Evolutionary conservation across 768 basidiomycete genomes (phyloP).

Genomic region (Hygrocybe coccinea): DNA sequence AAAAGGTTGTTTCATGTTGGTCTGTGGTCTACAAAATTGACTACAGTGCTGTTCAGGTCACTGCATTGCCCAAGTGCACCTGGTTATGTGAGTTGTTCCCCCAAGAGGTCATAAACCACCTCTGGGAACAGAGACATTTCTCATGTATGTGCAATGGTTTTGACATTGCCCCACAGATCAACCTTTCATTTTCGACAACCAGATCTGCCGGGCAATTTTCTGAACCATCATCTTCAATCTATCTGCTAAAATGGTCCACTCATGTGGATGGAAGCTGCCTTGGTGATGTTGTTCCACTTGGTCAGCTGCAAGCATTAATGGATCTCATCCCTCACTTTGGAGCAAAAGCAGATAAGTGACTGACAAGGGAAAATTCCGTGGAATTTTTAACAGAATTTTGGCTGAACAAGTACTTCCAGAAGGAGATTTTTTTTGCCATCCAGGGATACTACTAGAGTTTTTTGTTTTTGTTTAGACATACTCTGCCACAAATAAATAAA

Average conservation of each 20-base stretch:
- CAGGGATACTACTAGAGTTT: too few relatives aligned
- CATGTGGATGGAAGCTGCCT: not conserved
- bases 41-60: not conserved
- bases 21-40: not conserved
- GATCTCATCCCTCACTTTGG: constrained; percentile 10
- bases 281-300: constrained; percentile 9
- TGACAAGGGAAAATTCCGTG: constrained; percentile 1
- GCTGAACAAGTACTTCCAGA: not conserved
- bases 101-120: not conserved
- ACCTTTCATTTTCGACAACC: not conserved
- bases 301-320: constrained; percentile 1
- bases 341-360: not conserved
- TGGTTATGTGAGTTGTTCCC: not conserved
- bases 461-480: too few relatives aligned
- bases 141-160: constrained; percentile 4
- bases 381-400: not conserved
- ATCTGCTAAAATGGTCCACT: not conserved
- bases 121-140: not conserved
- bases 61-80: not conserved
- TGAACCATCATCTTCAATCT: constrained; percentile 4
- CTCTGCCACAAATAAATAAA: not conserved
- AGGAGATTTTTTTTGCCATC: not conserved
- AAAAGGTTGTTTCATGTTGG: constrained; percentile 8
- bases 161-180: constrained; percentile 8
- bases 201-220: constrained; percentile 2